These are phyloP conservation scores for Casuarina cunninghamiana DNA, from an alignment of 306 rosid species.

Conservation along the genomic window DNA sequence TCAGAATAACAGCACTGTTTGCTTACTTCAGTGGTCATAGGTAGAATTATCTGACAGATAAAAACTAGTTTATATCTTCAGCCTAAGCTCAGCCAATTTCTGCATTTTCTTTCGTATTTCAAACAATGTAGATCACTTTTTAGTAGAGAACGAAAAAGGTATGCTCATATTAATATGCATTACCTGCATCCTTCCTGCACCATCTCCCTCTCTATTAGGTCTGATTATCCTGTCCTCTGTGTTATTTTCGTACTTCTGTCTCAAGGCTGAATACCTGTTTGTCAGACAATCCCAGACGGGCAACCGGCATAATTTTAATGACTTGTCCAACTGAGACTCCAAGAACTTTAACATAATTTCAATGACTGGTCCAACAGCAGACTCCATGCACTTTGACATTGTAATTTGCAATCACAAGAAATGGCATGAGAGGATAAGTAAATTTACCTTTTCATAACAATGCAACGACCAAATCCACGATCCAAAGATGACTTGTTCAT, in stretches of 20 bases:
- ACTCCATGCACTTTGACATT: background rate
- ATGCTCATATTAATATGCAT: constrained; percentile 4
- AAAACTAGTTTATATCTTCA: background rate
- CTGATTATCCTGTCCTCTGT: constrained; percentile 67
- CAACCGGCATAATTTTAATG: background rate
- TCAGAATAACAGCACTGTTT: background rate
- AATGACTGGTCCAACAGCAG: background rate
- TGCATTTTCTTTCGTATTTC: background rate
- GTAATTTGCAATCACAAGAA: constrained; percentile 24
- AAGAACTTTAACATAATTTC: background rate
- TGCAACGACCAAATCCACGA: constrained; percentile 99
- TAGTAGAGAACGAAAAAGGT: constrained; percentile 11
- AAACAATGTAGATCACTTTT: background rate
- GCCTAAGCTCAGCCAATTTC: background rate
- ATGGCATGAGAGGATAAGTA: background rate
- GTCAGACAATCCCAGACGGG: constrained; percentile 27
- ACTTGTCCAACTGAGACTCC: background rate
- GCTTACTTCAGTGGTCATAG: background rate
- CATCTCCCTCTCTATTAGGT: constrained; percentile 53
- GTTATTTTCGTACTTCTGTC: constrained; percentile 60
- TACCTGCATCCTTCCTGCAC: constrained; percentile 65
- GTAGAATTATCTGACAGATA: background rate
- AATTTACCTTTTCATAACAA: constrained; percentile 73
- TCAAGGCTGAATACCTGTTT: constrained; percentile 51
- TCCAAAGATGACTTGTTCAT: constrained; percentile 97